phyloP scores from a whole-genome alignment of 2,329 filamentous ascomycete species.

The Trichothecium sympodiale region DNA sequence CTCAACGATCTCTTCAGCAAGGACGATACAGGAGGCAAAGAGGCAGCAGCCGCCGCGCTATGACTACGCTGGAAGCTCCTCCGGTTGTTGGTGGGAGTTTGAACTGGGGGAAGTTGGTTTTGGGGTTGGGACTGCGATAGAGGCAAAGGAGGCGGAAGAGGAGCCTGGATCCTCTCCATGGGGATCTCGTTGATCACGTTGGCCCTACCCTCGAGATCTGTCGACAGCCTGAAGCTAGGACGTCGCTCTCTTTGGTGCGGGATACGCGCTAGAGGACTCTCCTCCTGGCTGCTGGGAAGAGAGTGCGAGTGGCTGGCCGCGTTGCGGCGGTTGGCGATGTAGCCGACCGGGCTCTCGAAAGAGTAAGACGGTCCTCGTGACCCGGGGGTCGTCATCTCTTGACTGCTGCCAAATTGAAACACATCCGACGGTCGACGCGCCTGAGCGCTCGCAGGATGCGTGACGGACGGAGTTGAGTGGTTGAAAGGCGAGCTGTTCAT shows the following conservation, averaged over 20 bases:
- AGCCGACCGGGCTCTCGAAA: slow-evolving; percentile 34
- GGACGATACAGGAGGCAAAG: background rate
- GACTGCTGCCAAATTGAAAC: slow-evolving; percentile 15
- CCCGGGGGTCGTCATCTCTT: slow-evolving; percentile 8
- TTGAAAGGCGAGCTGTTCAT: no score
- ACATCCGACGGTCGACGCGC: slow-evolving; percentile 15
- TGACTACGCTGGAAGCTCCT: slow-evolving; percentile 56
- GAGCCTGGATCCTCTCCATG: slow-evolving; percentile 42
- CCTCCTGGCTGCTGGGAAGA: background rate
- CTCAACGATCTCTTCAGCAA: slow-evolving; percentile 29
- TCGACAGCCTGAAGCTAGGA: slow-evolving; percentile 45
- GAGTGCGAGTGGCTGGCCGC: slow-evolving; percentile 27
- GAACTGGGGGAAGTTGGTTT: background rate
- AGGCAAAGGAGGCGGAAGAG: slow-evolving; percentile 48
- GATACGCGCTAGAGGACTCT: background rate
- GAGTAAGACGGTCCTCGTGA: slow-evolving; percentile 23
- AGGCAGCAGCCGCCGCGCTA: slow-evolving; percentile 52
- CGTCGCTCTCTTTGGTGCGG: slow-evolving; percentile 21
- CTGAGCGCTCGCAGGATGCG: background rate
- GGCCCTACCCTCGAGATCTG: slow-evolving; percentile 85
- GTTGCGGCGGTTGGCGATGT: slow-evolving; percentile 48
- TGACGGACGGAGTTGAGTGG: no score
- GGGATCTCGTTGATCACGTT: slow-evolving; percentile 51
- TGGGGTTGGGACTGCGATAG: background rate
- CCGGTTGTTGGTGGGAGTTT: slow-evolving; percentile 1